Conservation (phyloP, 2,329 filamentous ascomycete species). For the Pyricularia sp. region DNA sequence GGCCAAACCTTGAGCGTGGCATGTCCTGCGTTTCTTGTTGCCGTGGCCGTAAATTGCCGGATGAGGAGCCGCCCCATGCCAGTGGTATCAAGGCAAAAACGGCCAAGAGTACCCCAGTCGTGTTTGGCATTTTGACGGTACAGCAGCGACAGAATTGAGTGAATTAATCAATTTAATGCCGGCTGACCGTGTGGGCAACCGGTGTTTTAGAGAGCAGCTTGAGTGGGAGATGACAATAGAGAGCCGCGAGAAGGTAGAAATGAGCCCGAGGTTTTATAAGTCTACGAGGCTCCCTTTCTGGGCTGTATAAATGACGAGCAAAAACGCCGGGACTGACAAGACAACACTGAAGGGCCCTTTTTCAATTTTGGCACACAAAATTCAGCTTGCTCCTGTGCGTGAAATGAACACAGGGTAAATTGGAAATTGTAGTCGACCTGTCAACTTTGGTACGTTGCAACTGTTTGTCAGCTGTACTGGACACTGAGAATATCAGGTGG, state of each 20-base stretch:
- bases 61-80: not conserved
- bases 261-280: too few species aligned
- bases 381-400: not conserved
- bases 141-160: not conserved
- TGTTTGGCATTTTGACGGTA: not conserved
- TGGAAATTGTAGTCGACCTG: not conserved
- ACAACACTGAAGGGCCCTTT: not conserved
- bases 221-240: too few species aligned
- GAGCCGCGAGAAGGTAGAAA: too few species aligned
- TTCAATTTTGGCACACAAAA: not conserved
- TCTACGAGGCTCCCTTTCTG: too few species aligned
- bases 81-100: not conserved
- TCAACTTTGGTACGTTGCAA: not conserved
- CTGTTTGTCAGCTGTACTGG: not conserved
- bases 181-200: too few species aligned
- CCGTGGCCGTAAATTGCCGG: not conserved
- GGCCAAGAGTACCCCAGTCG: not conserved
- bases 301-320: not conserved
- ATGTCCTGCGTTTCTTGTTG: conserved; percentile 18
- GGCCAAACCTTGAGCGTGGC: conserved; percentile 42
- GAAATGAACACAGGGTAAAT: not conserved
- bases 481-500: not conserved
- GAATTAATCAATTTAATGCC: not conserved
- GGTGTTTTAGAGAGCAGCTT: too few species aligned
- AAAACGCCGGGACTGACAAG: not conserved